These are phyloP conservation scores for Pythium insidiosum DNA, from an alignment of 352 stramenopile species.

Conservation along the genomic window DNA sequence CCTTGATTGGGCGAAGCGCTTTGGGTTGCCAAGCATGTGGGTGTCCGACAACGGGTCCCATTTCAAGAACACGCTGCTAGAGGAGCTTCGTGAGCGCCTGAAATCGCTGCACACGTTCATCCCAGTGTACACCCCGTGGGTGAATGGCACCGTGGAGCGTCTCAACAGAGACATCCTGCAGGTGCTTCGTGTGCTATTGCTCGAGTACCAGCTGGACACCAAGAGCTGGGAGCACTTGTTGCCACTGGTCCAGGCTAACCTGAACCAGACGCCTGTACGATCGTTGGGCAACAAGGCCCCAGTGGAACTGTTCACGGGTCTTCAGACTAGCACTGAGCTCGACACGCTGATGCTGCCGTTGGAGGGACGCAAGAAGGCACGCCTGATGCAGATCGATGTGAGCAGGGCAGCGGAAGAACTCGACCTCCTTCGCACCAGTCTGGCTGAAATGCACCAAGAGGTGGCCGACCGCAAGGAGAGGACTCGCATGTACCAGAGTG, in stretches of 20 bases:
- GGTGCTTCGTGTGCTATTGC: conserved; percentile 7
- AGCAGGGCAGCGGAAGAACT: background rate
- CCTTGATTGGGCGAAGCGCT: background rate
- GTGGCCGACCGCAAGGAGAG: conserved; percentile 1
- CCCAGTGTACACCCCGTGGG: too few species aligned
- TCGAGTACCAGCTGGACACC: too few species aligned
- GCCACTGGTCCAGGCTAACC: conserved; percentile 8
- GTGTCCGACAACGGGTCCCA: conserved; percentile 6
- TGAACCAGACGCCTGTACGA: conserved; percentile 9
- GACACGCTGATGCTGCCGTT: background rate
- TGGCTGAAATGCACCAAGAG: conserved; percentile 1
- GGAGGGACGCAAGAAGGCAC: background rate
- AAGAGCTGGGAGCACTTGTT: too few species aligned
- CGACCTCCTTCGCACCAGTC: background rate
- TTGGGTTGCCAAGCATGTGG: conserved; percentile 1
- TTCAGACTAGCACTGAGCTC: conserved; percentile 13
- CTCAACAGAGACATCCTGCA: conserved; percentile 16
- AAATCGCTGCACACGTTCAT: conserved; percentile 3
- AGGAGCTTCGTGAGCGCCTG: background rate
- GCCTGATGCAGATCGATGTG: conserved; percentile 2
- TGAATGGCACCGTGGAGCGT: too few species aligned
- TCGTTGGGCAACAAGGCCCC: conserved; percentile 8
- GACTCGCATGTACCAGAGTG: conserved; percentile 3
- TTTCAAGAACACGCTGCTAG: conserved; percentile 11
- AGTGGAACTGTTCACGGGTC: too few species aligned